Percentiles rank a stretch among this genome's conserved stretches.
phyloP scores from a whole-genome alignment of 768 basidiomycete species.

The Pseudohyphozyma bogoriensis region DNA sequence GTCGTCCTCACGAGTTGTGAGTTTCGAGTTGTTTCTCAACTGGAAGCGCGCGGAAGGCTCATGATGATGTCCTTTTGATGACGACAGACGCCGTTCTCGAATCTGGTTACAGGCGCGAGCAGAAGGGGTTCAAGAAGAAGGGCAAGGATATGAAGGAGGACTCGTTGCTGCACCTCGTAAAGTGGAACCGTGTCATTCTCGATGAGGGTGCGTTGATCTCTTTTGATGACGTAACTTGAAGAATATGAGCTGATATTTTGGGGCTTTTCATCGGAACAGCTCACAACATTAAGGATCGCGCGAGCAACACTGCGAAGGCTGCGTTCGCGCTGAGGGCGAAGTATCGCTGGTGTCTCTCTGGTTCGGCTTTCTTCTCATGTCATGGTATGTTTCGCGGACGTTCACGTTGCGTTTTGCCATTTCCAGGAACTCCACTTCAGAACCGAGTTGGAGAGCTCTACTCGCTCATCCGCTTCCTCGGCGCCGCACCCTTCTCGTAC shows the following conservation, averaged over 20 bases:
- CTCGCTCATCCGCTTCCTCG: constrained; percentile 62
- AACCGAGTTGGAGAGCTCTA: constrained; percentile 92
- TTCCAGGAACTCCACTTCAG: constrained; percentile 74
- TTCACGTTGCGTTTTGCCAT: not conserved
- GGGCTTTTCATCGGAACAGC: no score
- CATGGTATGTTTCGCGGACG: no score
- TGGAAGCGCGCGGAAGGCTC: not conserved
- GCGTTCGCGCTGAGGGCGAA: constrained; percentile 73
- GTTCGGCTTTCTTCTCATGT: no score
- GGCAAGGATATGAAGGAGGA: constrained; percentile 74
- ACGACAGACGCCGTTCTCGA: constrained; percentile 73
- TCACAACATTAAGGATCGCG: constrained; percentile 93
- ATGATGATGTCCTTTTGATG: constrained; percentile 9
- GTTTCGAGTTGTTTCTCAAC: constrained; percentile 32
- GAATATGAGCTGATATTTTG: constrained; percentile 44
- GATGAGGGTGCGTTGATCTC: constrained; percentile 34
- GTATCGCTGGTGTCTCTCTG: constrained; percentile 85
- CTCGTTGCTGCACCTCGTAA: constrained; percentile 69
- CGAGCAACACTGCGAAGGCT: constrained; percentile 93
- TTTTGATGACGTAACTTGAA: constrained; percentile 2
- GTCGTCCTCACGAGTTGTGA: constrained; percentile 70
- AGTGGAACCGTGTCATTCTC: constrained; percentile 74
- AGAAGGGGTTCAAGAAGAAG: constrained; percentile 81
- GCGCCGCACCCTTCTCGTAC: constrained; percentile 78
- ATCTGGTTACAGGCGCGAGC: constrained; percentile 84